Evolutionary conservation across 2,329 filamentous ascomycete species (phyloP), one percentile per base, ranked within the genome.

Genomic region (Botryosphaeria dothidea): DNA sequence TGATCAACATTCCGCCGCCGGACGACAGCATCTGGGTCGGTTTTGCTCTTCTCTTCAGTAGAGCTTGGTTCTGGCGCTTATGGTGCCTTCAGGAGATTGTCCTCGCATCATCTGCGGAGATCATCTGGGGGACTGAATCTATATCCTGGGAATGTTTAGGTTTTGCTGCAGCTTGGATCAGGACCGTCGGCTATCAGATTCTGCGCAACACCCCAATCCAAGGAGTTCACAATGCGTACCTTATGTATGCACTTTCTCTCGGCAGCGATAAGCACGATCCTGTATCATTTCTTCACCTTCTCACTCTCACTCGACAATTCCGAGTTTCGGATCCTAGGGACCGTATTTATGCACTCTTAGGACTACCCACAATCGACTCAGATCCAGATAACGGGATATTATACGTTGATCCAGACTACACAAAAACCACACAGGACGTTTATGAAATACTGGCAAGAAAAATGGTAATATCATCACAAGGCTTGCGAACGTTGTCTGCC

Each of bases 401-500:
- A 1, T 68, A 54, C 29, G n/a, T 68, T 2, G 60, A 63, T 6
- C 68, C 68, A 9, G 68, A 69, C 27, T 69, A 68, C 52, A 63
- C 27, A 3, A 56, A 66, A 13, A 46, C 29, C 31, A 23, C 13
- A 4, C 8, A 27, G 5, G 58, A 67, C n/a, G 41, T 68, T 7
- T 68, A 57, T 29, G 27, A 38, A n/a, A 13, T 27, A 2, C 23
- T 67, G 13, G 65, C 63, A 1, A 58, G 60, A 46, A 66, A 57
- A 49, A 34, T 58, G 21, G 45, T 68, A 19, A n/a, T 29, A 34
- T 27, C 58, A 34, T 29, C 31, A 2, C 46, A 46, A 7, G 21
- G 31, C 23, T 25, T 66, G 8, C 64, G 62, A 36, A 49, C 67
- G n/a, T 38, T 69, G 6, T 68, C 67, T n/a, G 64, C 60, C 13